A percentile compares a stretch with the other conserved stretches of the same genome.
Evolutionary conservation across 805 yeast species (phyloP).

Genomic region (Nakazawaea wyomingensis): DNA sequence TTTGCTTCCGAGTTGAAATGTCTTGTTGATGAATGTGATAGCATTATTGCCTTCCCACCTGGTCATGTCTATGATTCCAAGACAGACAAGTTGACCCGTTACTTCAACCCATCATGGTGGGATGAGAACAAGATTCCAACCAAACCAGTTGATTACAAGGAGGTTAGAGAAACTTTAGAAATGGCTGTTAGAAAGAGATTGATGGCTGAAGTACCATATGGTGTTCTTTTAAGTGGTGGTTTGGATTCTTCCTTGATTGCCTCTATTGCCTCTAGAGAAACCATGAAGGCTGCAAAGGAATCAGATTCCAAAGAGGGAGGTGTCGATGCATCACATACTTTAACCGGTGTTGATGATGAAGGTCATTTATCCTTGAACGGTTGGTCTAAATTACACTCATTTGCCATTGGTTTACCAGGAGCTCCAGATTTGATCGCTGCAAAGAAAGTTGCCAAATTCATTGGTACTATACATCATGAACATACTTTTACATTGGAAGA

Average conservation of each 20-base stretch:
- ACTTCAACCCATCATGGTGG: slow-evolving; percentile 94
- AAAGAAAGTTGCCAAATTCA: slow-evolving; percentile 90
- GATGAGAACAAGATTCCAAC: slow-evolving; percentile 73
- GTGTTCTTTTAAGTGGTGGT: slow-evolving; percentile 96
- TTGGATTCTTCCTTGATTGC: slow-evolving; percentile 96
- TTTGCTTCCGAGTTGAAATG: slow-evolving; percentile 96
- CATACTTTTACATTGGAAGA: slow-evolving; percentile 96
- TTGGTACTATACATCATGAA: slow-evolving; percentile 96
- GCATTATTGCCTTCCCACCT: slow-evolving; percentile 92
- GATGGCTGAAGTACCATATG: slow-evolving; percentile 99
- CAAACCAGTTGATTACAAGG: slow-evolving; percentile 64
- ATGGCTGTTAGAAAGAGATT: slow-evolving; percentile 96
- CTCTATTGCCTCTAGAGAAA: slow-evolving; percentile 94
- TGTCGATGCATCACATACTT: slow-evolving; percentile 57
- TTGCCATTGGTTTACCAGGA: slow-evolving; percentile 94
- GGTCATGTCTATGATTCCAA: slow-evolving; percentile 94
- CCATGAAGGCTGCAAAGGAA: slow-evolving; percentile 66
- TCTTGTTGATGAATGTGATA: slow-evolving; percentile 90
- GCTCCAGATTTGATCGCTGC: slow-evolving; percentile 99
- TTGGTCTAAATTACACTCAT: slow-evolving; percentile 83
- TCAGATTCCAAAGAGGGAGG: slow-evolving; percentile 38
- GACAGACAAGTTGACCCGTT: slow-evolving; percentile 81
- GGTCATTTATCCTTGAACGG: slow-evolving; percentile 79
- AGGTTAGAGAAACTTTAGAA: slow-evolving; percentile 78
- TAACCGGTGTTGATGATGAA: slow-evolving; percentile 88